Conservation (phyloP, 345 rosid species). For the Aurinia saxatilis region DNA sequence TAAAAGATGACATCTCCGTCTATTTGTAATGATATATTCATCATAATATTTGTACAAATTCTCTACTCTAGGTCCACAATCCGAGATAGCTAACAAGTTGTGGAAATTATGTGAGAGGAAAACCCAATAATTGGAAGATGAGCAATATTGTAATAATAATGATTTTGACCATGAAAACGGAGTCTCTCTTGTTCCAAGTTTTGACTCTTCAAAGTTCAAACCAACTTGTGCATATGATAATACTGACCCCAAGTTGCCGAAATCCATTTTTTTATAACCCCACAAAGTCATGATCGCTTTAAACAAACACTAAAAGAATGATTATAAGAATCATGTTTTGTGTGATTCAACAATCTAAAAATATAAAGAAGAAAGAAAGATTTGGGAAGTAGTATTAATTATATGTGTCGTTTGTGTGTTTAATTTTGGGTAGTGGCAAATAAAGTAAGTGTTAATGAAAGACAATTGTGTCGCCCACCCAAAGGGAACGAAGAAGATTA, state of each 20-base stretch:
- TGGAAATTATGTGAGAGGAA: not conserved
- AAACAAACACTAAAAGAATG: not conserved
- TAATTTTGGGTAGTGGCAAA: not conserved
- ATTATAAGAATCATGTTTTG: not conserved
- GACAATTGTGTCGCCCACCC: constrained; percentile 18
- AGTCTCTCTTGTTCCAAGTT: not conserved
- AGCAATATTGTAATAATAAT: not conserved
- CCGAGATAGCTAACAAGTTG: not conserved
- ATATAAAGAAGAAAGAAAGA: not conserved
- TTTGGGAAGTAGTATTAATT: not conserved
- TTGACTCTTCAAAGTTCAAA: not conserved
- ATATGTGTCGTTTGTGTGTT: not conserved
- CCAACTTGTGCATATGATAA: constrained; percentile 5
- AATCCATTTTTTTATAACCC: not conserved
- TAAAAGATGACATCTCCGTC: not conserved
- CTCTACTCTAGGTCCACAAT: not conserved
- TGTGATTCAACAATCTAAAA: too few species aligned
- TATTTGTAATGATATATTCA: not conserved
- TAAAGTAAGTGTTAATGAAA: not conserved
- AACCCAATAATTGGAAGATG: not conserved
- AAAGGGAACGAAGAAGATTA: not conserved
- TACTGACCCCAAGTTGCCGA: constrained; percentile 7
- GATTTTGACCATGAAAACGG: not conserved
- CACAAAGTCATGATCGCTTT: not conserved
- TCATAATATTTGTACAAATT: not conserved